Evolutionary conservation across 75 land plant species (phyloP).

Genomic region (Cryptomeria japonica): DNA sequence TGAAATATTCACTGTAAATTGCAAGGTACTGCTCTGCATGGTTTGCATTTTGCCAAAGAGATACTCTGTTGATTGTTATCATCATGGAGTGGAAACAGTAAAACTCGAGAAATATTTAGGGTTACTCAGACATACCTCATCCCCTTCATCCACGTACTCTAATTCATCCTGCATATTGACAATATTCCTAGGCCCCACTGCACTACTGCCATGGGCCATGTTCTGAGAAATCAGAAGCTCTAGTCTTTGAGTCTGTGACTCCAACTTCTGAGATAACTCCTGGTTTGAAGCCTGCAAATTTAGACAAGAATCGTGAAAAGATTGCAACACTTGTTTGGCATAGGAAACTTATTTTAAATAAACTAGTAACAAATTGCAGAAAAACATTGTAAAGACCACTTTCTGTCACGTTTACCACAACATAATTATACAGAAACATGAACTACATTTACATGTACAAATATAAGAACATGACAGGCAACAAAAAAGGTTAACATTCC

Average conservation of each 20-base stretch:
- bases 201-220: slow-evolving; percentile 64
- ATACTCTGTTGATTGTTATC: neutral
- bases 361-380: neutral
- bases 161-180: slow-evolving; percentile 28
- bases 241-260: slow-evolving; percentile 83
- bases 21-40: neutral
- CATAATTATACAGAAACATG: neutral
- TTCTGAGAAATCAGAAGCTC: slow-evolving; percentile 83
- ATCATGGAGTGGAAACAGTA: neutral
- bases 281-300: slow-evolving; percentile 63
- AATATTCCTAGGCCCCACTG: slow-evolving; percentile 16
- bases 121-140: slow-evolving; percentile 62
- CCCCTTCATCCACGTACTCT: slow-evolving; percentile 87
- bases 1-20: neutral
- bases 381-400: neutral
- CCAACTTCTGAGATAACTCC: slow-evolving; percentile 79
- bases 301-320: neutral
- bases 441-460: neutral
- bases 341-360: neutral
- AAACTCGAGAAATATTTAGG: neutral
- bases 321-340: neutral
- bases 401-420: neutral
- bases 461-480: neutral
- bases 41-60: neutral
- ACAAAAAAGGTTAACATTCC: neutral